phyloP scores from a whole-genome alignment of 768 basidiomycete genomes.

The Trametes elegans region DNA sequence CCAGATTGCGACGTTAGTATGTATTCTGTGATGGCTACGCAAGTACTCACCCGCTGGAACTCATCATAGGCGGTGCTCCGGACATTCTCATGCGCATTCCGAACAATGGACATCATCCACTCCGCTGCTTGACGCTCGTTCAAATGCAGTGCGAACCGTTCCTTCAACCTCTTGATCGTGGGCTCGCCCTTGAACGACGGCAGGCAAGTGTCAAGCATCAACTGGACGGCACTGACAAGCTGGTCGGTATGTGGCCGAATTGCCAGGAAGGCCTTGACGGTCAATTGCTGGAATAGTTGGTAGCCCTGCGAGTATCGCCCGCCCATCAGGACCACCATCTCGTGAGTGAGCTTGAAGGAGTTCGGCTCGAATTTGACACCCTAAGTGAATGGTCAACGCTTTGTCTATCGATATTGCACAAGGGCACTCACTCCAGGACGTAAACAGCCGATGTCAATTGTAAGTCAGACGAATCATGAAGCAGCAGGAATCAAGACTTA shows the following conservation, averaged over 20 bases:
- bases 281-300: slow-evolving; percentile 88
- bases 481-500: slow-evolving; percentile 48
- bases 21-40: background rate
- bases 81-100: slow-evolving; percentile 94
- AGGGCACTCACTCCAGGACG: slow-evolving; percentile 64
- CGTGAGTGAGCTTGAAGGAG: slow-evolving; percentile 98
- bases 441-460: slow-evolving; percentile 32
- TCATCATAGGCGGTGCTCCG: slow-evolving; percentile 94
- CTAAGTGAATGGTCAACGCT: slow-evolving; percentile 36
- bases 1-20: background rate
- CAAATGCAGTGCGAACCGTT: slow-evolving; percentile 80
- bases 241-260: slow-evolving; percentile 94
- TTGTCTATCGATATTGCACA: background rate
- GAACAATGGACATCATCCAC: slow-evolving; percentile 85
- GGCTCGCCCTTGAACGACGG: slow-evolving; percentile 97
- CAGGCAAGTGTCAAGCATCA: slow-evolving; percentile 94
- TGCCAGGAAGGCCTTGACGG: slow-evolving; percentile 94
- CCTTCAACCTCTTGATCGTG: slow-evolving; percentile 83
- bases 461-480: slow-evolving; percentile 28
- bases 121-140: slow-evolving; percentile 92
- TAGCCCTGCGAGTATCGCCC: slow-evolving; percentile 94
- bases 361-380: slow-evolving; percentile 98
- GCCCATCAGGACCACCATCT: slow-evolving; percentile 98
- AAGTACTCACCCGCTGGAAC: slow-evolving; percentile 75
- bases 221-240: slow-evolving; percentile 79